phyloP scores from a whole-genome alignment of 1,284 basidiomycete genomes.

The Cerrena zonata region DNA sequence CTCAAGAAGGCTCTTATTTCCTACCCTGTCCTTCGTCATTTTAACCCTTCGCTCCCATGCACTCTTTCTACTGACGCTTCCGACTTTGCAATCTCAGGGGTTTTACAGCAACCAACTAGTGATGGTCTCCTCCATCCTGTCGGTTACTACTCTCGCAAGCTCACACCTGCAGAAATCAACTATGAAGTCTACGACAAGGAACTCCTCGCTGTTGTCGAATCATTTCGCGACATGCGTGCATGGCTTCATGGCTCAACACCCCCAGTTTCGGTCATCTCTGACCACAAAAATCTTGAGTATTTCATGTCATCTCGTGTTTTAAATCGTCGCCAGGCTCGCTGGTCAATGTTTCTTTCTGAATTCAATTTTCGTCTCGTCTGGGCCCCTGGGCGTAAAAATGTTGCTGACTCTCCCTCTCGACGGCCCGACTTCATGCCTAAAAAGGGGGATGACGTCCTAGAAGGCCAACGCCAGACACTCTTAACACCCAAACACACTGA shows the following conservation, averaged over 20 bases:
- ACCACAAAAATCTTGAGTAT: conserved; percentile 29
- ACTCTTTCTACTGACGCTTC: conserved; percentile 33
- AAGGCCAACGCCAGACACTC: conserved; percentile 23
- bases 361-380: conserved; percentile 13
- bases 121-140: conserved; percentile 5
- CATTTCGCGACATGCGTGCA: conserved; percentile 26
- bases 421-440: conserved; percentile 11
- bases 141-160: conserved; percentile 19
- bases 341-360: conserved; percentile 13
- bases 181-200: conserved; percentile 35
- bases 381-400: conserved; percentile 7
- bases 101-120: conserved; percentile 16
- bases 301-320: conserved; percentile 12
- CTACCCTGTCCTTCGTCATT: conserved; percentile 26
- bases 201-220: conserved; percentile 27
- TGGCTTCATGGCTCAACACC: conserved; percentile 18
- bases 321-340: conserved; percentile 12
- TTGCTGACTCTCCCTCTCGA: conserved; percentile 10
- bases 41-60: conserved; percentile 24
- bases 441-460: conserved; percentile 19
- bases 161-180: conserved; percentile 28
- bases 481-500: conserved; percentile 18
- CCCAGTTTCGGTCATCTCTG: conserved; percentile 19
- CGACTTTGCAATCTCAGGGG: conserved; percentile 26
- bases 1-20: no score